Evolutionary conservation across 1,284 basidiomycete species (phyloP).

Genomic region (Moesziomyces sp.): DNA sequence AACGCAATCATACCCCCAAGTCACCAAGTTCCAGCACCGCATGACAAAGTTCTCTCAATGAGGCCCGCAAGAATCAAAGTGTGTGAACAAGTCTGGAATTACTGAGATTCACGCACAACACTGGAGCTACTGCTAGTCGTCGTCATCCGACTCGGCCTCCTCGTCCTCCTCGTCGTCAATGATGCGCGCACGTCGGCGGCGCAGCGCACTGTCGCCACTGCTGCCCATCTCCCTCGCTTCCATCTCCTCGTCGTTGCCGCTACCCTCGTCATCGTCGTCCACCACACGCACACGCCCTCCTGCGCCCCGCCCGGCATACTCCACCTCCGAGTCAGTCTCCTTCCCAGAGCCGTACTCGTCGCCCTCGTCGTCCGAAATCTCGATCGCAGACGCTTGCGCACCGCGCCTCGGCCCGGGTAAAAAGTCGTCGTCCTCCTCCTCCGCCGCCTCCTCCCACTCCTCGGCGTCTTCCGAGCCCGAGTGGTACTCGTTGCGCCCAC

Average conservation of each 20-base stretch:
- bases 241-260: constrained; percentile 6
- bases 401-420: constrained; percentile 31
- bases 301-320: constrained; percentile 9
- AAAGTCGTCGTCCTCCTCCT: constrained; percentile 34
- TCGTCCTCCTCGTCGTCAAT: constrained; percentile 30
- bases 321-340: constrained; percentile 24
- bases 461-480: background rate
- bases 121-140: no score
- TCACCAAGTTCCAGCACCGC: background rate
- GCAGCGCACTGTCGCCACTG: constrained; percentile 25
- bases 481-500: background rate
- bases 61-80: background rate
- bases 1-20: background rate
- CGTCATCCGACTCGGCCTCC: background rate
- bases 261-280: constrained; percentile 5
- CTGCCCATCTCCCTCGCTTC: constrained; percentile 4
- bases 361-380: constrained; percentile 38
- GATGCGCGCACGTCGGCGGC: constrained; percentile 24
- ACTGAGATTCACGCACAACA: background rate
- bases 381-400: constrained; percentile 18
- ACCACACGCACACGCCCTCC: constrained; percentile 4
- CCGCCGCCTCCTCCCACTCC: constrained; percentile 7
- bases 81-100: background rate
- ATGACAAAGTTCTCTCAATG: no score
- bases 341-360: constrained; percentile 6